phyloP scores from a whole-genome alignment of 78 protist species.

The Mantamonas sphyraenae region DNA sequence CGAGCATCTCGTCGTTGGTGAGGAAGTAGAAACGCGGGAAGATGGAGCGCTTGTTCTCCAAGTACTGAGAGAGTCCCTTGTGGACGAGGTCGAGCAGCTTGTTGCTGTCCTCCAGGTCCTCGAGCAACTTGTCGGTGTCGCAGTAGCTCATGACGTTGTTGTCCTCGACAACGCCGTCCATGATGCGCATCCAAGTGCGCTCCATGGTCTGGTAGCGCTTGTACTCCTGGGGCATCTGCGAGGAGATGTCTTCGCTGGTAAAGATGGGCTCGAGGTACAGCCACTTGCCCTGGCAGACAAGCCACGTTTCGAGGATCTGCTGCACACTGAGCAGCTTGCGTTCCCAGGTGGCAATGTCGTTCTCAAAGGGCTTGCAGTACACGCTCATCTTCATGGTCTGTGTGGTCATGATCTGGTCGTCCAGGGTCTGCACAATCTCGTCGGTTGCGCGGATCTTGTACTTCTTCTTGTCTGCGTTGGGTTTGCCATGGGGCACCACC shows the following conservation, averaged over 20 bases:
- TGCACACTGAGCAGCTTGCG: constrained; percentile 21
- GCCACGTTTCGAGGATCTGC: constrained; percentile 77
- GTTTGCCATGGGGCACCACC: constrained; percentile 34
- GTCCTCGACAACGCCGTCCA: constrained; percentile 17
- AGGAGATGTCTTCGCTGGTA: constrained; percentile 67
- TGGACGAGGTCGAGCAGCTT: constrained; percentile 63
- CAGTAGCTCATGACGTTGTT: constrained; percentile 44
- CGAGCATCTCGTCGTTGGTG: constrained; percentile 80
- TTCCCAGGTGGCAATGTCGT: constrained; percentile 58
- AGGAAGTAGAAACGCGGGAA: constrained; percentile 90
- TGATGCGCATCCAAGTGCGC: constrained; percentile 39
- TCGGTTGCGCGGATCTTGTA: constrained; percentile 48
- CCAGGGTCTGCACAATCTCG: constrained; percentile 54
- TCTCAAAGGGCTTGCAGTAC: constrained; percentile 65
- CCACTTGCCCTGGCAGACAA: constrained; percentile 75
- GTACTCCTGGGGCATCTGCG: constrained; percentile 70
- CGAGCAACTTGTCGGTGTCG: constrained; percentile 27
- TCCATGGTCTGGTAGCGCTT: constrained; percentile 55
- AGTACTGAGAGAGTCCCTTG: constrained; percentile 71
- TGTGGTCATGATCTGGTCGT: constrained; percentile 69
- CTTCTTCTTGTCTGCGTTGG: no score
- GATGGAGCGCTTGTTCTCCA: constrained; percentile 72
- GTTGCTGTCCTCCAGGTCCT: constrained; percentile 51
- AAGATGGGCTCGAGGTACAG: constrained; percentile 86
- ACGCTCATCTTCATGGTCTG: constrained; percentile 70